Evolutionary conservation across 1,284 basidiomycete species (phyloP), one percentile per base, ranked within the genome.

Genomic region (Rhizoctonia solani): DNA sequence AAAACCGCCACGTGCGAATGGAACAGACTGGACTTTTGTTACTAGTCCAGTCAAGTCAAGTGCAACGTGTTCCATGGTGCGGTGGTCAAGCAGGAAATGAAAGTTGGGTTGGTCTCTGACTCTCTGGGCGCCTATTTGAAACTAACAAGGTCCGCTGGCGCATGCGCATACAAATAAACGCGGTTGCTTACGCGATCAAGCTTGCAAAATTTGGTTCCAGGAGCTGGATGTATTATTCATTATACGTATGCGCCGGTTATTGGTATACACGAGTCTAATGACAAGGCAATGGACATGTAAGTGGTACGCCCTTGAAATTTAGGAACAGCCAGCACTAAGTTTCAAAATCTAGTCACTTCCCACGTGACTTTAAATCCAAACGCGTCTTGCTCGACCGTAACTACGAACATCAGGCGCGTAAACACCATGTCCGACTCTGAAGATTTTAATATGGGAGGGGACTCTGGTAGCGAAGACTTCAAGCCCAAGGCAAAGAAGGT

Each of bases 381-480:
- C 59, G 59, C 59, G 59, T 52, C 49, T 63, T 37, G 47, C 37
- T 30, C 25, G 46, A 34, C 46, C 46, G 59, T 49, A 19, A 63
- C 59, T 41, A 41, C 59, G 49, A 63, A 39, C 47, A 52, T 30
- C 46, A 63, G 27, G 53, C 46, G 32, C 37, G 49, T 34, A 44
- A 23, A 25, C 37, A 46, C 8, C 44, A 63, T 63, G 59, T 63
- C 59, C n/a, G 59, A 63, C n/a, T 50, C 59, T 34, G 59, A 63
- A 29, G 59, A 63, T 23, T 39, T 63, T n/a, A 47, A 53, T 19
- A n/a, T 56, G 25, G 49, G 32, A 42, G 56, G 9, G n/a, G 42
- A 39, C 49, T 63, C 59, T 19, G 59, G 59, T 6, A 42, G 47
- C 16, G 59, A 63, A 29, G 59, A 39, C n/a, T 63, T 63, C 32